Conservation (phyloP, 805 yeast genomes). For the Scheffersomyces amazonensis region DNA sequence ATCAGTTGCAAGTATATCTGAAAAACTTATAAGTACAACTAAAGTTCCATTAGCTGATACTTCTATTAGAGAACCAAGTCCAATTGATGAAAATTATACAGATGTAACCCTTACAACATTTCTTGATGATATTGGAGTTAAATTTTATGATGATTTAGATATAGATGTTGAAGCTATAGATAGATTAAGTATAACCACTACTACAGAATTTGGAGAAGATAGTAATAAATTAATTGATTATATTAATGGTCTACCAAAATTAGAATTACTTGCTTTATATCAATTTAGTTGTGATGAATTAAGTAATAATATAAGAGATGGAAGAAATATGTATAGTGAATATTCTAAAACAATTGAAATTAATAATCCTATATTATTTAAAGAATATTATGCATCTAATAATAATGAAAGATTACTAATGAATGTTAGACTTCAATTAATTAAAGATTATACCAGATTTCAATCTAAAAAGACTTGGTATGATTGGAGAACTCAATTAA, state of each 20-base stretch:
- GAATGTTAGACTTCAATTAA: constrained; percentile 46
- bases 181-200: constrained; percentile 18
- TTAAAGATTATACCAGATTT: constrained; percentile 50
- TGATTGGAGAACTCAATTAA: constrained; percentile 56
- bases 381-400: constrained; percentile 43
- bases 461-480: constrained; percentile 60
- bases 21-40: constrained; percentile 14
- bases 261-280: constrained; percentile 46
- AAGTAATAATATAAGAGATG: constrained; percentile 47
- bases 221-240: constrained; percentile 26
- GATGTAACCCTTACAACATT: constrained; percentile 38
- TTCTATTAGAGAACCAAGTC: constrained; percentile 13
- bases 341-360: constrained; percentile 44
- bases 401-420: constrained; percentile 36
- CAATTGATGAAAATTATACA: constrained; percentile 20
- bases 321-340: constrained; percentile 44
- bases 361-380: constrained; percentile 49
- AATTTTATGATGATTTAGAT: constrained; percentile 46
- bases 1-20: constrained; percentile 3
- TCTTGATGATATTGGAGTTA: constrained; percentile 36
- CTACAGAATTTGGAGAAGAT: constrained; percentile 2
- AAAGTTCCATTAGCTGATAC: constrained; percentile 26
- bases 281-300: constrained; percentile 56
- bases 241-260: constrained; percentile 34
- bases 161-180: constrained; percentile 24